Base-by-base conservation (phyloP, 495 filamentous ascomycete genomes). In the Tetracladium setigerum region DNA sequence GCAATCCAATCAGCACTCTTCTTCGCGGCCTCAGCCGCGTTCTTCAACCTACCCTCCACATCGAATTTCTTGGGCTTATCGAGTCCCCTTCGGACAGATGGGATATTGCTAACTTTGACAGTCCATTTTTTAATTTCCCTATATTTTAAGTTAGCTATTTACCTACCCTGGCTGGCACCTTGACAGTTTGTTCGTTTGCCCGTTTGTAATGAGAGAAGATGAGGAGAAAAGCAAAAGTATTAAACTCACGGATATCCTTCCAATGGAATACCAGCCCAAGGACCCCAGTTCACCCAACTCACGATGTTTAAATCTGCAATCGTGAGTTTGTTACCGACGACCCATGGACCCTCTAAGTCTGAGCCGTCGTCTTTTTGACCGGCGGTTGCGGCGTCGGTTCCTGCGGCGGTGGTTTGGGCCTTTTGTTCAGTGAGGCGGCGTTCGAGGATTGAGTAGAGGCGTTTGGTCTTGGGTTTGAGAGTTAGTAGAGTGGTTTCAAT, bases 301-400 rank as follows among this genome's bases (percentile, higher is more conserved):
- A 81, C 92, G 57, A 77, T 78, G 30, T 86, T 70, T 38, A 95
- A 79, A 62, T 95, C 89, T 0, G 89, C 89, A 47, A 91, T 87
- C 17, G 87, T 87, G 52, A 78, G 71, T 47, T 81, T 80, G 50
- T 87, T 76, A 3, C 89, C 89, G 4, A 90, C 85, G 3, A 95
- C 65, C 58, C 81, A 95, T 4, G 53, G 53, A 18, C 47, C 48
- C 9, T 40, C 12, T 9, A 14, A 17, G 8, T 46, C 40, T 1
- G 12, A 12, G n/a, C 7, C 34, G 5, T 34, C 49, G 22, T 37
- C 14, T 30, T 24, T 15, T 17, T 38, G 24, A 35, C 49, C 49
- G 13, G 50, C 44, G 8, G 32, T 41, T n/a, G 34, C 30, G 1
- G 45, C 44, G 18, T 34, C 14, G 3, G 50, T 47, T 5, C 49